A percentile compares a stretch with the other conserved stretches of the same genome.
Evolutionary conservation across 495 filamentous ascomycete species (phyloP).

Genomic region (Tuber indicum): DNA sequence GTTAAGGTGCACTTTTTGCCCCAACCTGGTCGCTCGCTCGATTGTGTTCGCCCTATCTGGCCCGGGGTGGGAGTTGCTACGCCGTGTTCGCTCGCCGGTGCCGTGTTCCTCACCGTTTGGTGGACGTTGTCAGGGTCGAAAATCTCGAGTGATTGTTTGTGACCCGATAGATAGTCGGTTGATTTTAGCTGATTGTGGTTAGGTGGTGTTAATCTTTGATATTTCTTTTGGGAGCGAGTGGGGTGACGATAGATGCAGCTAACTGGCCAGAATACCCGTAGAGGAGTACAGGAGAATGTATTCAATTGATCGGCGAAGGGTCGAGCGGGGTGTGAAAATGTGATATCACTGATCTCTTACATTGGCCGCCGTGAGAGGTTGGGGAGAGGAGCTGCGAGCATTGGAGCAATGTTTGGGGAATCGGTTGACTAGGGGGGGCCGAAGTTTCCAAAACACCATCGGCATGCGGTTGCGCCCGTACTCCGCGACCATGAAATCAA

Average conservation of each 20-base stretch:
- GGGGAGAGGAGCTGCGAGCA: neutral
- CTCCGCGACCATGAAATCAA: neutral
- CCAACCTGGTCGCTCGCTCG: neutral
- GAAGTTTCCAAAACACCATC: neutral
- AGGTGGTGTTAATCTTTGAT: neutral
- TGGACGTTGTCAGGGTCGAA: neutral
- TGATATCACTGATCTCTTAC: neutral
- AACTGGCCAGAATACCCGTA: neutral
- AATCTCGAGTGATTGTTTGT: neutral
- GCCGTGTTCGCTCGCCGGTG: neutral
- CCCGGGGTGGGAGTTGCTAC: neutral
- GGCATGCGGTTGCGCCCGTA: neutral
- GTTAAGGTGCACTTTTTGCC: neutral
- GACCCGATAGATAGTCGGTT: neutral
- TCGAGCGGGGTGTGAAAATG: neutral
- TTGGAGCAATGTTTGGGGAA: neutral
- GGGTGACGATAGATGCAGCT: neutral
- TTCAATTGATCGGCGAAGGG: neutral
- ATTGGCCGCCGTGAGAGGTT: neutral
- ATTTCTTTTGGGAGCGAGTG: neutral
- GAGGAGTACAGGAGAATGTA: neutral
- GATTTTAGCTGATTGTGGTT: neutral
- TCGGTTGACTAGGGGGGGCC: neutral
- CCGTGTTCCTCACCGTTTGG: neutral
- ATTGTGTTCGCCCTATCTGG: neutral